phyloP scores from a whole-genome alignment of 129 eudicot species.

The Gnaphalium uliginosum region DNA sequence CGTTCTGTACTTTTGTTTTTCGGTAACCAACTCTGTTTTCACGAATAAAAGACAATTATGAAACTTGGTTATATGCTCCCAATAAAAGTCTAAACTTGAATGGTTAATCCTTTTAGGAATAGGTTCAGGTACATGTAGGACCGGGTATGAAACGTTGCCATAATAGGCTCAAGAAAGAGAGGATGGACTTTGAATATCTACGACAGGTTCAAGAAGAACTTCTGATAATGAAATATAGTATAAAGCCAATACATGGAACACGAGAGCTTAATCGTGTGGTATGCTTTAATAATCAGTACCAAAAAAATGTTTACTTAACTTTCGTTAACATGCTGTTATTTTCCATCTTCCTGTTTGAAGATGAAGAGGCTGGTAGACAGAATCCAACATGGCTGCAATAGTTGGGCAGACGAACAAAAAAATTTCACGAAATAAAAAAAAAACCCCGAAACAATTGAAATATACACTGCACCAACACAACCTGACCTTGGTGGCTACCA shows the following conservation, averaged over 20 bases:
- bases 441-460: slow-evolving; percentile 15
- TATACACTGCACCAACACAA: neutral
- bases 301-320: neutral
- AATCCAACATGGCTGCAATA: slow-evolving; percentile 23
- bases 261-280: slow-evolving; percentile 26
- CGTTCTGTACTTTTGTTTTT: no score
- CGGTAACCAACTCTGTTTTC: neutral
- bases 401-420: neutral
- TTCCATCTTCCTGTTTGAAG: neutral
- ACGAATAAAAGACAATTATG: neutral
- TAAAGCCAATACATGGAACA: neutral
- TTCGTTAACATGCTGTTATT: neutral
- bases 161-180: slow-evolving; percentile 25
- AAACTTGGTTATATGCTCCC: neutral
- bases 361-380: slow-evolving; percentile 18
- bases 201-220: slow-evolving; percentile 22
- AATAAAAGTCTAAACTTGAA: neutral
- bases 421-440: slow-evolving; percentile 12
- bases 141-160: slow-evolving; percentile 16
- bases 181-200: slow-evolving; percentile 19
- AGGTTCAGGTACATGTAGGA: neutral
- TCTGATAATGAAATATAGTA: neutral
- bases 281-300: neutral
- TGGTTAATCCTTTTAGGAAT: neutral
- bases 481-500: neutral